Evolutionary conservation across 2,329 filamentous ascomycete species (phyloP).

Genomic region (Pyricularia pennisetigena): DNA sequence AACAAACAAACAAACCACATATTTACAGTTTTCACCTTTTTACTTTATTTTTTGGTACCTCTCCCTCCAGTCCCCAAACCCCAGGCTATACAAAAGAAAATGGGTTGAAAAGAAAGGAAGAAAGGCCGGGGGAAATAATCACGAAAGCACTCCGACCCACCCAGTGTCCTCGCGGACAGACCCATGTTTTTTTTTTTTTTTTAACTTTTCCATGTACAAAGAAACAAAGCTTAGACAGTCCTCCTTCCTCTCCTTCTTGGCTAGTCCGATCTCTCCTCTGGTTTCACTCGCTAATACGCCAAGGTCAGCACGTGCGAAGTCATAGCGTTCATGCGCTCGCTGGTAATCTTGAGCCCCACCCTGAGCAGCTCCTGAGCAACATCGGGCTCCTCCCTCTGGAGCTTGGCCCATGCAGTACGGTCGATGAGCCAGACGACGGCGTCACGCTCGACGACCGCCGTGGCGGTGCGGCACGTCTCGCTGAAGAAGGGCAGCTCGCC

Average conservation of each 20-base stretch:
- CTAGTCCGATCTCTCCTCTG: too few relatives aligned
- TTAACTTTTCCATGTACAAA: too few relatives aligned
- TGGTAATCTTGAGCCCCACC: constrained; percentile 87
- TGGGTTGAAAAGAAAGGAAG: too few relatives aligned
- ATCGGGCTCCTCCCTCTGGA: constrained; percentile 65
- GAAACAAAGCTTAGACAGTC: too few relatives aligned
- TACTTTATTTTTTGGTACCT: neutral
- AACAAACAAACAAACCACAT: neutral
- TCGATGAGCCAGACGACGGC: constrained; percentile 78
- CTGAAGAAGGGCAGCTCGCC: constrained; percentile 96
- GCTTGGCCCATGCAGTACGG: constrained; percentile 55
- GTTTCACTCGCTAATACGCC: constrained; percentile 16
- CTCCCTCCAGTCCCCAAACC: neutral
- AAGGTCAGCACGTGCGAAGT: constrained; percentile 45
- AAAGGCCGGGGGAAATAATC: too few relatives aligned
- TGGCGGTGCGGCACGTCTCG: constrained; percentile 79
- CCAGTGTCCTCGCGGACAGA: neutral
- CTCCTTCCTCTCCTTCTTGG: too few relatives aligned
- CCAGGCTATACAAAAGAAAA: neutral
- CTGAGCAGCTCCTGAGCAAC: constrained; percentile 77
- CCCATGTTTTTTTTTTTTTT: too few relatives aligned
- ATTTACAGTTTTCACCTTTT: neutral
- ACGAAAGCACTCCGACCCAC: neutral
- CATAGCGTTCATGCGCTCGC: constrained; percentile 72
- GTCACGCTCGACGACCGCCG: constrained; percentile 72